Conservation (phyloP, 768 basidiomycete species). For the Mycena capillaripes region DNA sequence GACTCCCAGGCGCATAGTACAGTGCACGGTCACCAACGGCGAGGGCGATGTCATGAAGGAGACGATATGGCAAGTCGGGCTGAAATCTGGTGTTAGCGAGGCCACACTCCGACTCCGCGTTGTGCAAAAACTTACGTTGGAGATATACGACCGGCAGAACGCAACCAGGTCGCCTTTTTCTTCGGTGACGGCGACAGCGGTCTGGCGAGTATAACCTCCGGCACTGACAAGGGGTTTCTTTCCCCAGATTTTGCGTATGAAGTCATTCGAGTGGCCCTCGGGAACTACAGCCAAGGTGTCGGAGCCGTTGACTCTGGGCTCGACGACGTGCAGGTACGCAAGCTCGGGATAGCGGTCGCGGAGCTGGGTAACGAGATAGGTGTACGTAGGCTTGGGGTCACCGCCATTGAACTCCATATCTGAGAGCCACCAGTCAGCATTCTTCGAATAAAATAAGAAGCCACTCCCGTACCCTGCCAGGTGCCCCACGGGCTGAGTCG, state of each 20-base stretch:
- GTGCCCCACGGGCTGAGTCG: slow-evolving; percentile 58
- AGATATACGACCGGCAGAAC: slow-evolving; percentile 53
- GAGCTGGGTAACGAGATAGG: slow-evolving; percentile 57
- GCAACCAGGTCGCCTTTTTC: slow-evolving; percentile 46
- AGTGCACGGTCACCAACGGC: slow-evolving; percentile 41
- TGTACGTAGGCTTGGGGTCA: slow-evolving; percentile 61
- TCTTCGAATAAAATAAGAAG: no score
- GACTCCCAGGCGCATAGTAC: slow-evolving; percentile 44
- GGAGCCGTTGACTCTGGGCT: slow-evolving; percentile 46
- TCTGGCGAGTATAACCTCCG: slow-evolving; percentile 50
- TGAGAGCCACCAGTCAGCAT: slow-evolving; percentile 32
- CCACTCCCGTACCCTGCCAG: slow-evolving; percentile 43
- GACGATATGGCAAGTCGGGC: slow-evolving; percentile 52
- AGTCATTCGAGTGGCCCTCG: slow-evolving; percentile 46
- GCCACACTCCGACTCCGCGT: background rate
- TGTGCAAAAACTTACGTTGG: slow-evolving; percentile 53
- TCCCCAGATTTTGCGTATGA: slow-evolving; percentile 54
- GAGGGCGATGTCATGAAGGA: slow-evolving; percentile 45
- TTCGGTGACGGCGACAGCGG: slow-evolving; percentile 47
- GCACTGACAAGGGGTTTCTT: slow-evolving; percentile 48
- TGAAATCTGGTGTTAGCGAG: background rate
- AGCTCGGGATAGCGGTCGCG: slow-evolving; percentile 50
- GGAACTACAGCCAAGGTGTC: background rate
- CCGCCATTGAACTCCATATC: slow-evolving; percentile 55
- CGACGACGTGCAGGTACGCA: slow-evolving; percentile 61